Evolutionary conservation across 306 rosid genomes (phyloP).

Genomic region (Trifolium repens): DNA sequence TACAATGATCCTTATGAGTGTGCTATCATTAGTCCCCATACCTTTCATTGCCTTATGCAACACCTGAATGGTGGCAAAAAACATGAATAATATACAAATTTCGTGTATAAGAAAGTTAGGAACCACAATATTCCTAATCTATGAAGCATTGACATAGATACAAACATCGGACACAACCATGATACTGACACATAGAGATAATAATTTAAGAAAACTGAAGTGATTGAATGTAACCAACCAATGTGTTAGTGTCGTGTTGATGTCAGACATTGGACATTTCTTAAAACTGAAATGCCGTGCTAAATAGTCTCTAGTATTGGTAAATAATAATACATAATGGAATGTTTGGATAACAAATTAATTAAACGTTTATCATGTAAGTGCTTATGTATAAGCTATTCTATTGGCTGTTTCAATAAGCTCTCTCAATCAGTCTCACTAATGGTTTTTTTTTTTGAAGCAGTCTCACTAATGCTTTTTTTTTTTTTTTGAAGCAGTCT

Average conservation of each 20-base stretch:
- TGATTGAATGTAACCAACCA: neutral
- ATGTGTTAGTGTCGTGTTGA: neutral
- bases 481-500: too few relatives aligned
- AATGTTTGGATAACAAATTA: too few relatives aligned
- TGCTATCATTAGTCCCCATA: constrained; percentile 66
- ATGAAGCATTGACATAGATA: neutral
- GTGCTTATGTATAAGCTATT: too few relatives aligned
- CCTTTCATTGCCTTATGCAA: constrained; percentile 72
- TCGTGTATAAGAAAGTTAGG: neutral
- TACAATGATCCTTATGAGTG: constrained; percentile 64
- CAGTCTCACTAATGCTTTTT: too few relatives aligned
- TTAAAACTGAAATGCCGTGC: too few relatives aligned
- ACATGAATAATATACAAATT: neutral
- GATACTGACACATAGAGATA: neutral
- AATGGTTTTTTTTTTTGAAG: too few relatives aligned
- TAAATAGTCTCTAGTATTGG: too few relatives aligned
- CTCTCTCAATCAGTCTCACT: too few relatives aligned
- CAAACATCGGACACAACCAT: neutral
- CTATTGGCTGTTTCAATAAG: too few relatives aligned
- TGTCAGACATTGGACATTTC: too few relatives aligned
- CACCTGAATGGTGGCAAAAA: constrained; percentile 49
- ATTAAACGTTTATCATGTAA: too few relatives aligned
- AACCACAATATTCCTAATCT: neutral
- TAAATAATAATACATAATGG: too few relatives aligned
- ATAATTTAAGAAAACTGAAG: neutral